phyloP scores from a whole-genome alignment of 2,329 filamentous ascomycete genomes.

The Stachybotrys elegans region DNA sequence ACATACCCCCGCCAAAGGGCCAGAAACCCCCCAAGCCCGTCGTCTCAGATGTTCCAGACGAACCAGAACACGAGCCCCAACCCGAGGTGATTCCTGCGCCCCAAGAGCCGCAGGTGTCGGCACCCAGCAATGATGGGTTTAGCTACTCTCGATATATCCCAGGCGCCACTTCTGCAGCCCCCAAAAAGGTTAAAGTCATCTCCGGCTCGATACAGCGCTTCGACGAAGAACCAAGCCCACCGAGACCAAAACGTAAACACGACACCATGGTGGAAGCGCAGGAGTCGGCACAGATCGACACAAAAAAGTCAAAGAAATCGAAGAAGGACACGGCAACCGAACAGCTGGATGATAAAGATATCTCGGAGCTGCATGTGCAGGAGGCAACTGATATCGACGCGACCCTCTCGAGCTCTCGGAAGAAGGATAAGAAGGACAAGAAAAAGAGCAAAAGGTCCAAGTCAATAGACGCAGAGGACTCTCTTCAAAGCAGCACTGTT shows the following conservation, averaged over 20 bases:
- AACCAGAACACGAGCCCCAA: conserved; percentile 3
- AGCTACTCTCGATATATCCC: conserved; percentile 39
- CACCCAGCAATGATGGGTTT: conserved; percentile 14
- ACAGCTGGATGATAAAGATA: no score
- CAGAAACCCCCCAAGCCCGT: conserved; percentile 8
- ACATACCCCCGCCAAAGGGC: conserved; percentile 30
- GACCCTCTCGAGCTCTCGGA: no score
- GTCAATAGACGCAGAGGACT: no score
- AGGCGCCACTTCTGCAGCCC: no score
- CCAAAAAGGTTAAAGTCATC: no score
- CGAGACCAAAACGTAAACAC: conserved; percentile 30
- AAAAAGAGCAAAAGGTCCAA: conserved; percentile 4
- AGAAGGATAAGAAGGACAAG: conserved; percentile 13
- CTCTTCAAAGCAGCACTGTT: no score
- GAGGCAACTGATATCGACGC: no score
- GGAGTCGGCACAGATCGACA: conserved; percentile 21
- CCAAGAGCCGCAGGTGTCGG: conserved; percentile 3
- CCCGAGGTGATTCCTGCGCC: conserved; percentile 6
- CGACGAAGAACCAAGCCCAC: conserved; percentile 19
- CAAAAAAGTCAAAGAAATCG: conserved; percentile 28
- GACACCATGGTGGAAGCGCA: conserved; percentile 22
- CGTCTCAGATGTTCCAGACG: conserved; percentile 3
- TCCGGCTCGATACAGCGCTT: conserved; percentile 17
- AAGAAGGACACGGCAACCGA: conserved; percentile 9
- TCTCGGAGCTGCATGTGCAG: no score